Evolutionary conservation across 768 basidiomycete species (phyloP), one percentile per base, ranked within the genome.

Genomic region (Pisolithus sp.): DNA sequence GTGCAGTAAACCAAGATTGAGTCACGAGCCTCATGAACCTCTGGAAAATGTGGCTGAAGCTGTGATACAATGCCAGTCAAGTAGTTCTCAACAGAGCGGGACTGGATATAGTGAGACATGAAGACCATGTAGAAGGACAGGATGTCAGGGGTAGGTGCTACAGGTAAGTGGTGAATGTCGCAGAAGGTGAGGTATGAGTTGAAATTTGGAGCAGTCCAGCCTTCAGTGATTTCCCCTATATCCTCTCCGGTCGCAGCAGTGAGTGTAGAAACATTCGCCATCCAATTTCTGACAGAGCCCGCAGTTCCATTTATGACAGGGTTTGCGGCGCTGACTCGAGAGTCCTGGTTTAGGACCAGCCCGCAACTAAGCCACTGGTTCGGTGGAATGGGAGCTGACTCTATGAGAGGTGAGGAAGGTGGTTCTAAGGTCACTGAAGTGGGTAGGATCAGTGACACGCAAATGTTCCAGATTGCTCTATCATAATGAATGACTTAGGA

Each of bases 171-270:
- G 43, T 72, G 71, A 0, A 63, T 7, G 0, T 48, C 15, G 17
- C 65, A 62, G 28, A 74, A 74, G 0, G 53, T 53, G 7, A 71
- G 12, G 46, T 62, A 71, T 0, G 70, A 72, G n/a, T 71, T 69
- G 0, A 69, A 47, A 0, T 63, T 48, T 40, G 0, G 7, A 5
- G 1, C 18, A 37, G 0, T 39, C 51, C 18, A 28, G n/a, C 15
- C 34, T 40, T 3, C 6, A 0, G 38, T 53, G 52, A 3, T 0
- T 17, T 0, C 42, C 17, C 2, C n/a, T 36, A 31, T 45, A 49
- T n/a, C 41, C 36, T 23, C 23, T 24, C 23, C 5, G 12, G 17
- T 10, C 41, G 5, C 41, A 42, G 20, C 41, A 42, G 10, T 42
- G 41, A 1, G 41, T 7, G 5, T 42, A 42, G 41, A 42, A 9